Conservation (phyloP, 2,329 filamentous ascomycete species). For the Drechslera avenae region DNA sequence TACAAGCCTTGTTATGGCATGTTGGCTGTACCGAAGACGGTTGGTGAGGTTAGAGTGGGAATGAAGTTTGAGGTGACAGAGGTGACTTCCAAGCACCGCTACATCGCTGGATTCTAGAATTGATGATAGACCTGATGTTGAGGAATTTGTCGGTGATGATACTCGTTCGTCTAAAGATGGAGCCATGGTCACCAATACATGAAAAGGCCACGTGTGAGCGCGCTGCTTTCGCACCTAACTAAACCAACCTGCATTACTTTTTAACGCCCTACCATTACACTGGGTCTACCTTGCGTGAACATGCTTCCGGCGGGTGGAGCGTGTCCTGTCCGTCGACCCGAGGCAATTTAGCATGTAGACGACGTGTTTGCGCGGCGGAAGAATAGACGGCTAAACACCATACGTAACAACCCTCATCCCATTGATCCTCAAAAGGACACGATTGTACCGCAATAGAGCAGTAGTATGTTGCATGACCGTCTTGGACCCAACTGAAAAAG, state of each 20-base stretch:
- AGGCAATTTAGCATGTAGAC: conserved; percentile 10
- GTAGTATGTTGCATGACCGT: conserved; percentile 19
- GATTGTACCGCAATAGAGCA: conserved; percentile 22
- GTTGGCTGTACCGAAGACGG: conserved; percentile 65
- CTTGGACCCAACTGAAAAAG: conserved; percentile 20
- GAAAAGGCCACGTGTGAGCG: not conserved
- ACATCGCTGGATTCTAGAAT: conserved; percentile 50
- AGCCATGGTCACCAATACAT: not conserved
- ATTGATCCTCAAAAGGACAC: conserved; percentile 20
- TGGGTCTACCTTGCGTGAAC: conserved; percentile 1
- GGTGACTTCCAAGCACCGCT: conserved; percentile 63
- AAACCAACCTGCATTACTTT: not conserved
- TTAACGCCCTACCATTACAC: not conserved
- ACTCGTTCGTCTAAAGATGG: no score
- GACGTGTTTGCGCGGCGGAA: conserved; percentile 30
- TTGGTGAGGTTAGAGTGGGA: conserved; percentile 62
- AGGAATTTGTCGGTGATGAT: no score
- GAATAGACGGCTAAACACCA: conserved; percentile 43
- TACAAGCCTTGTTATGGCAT: conserved; percentile 72
- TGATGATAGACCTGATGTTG: not conserved
- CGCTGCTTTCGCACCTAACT: not conserved
- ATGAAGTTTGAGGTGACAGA: conserved; percentile 63
- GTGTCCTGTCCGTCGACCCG: conserved; percentile 30
- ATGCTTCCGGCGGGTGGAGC: conserved; percentile 8
- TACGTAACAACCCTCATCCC: conserved; percentile 15